These are phyloP conservation scores for Mycogone perniciosa DNA, from an alignment of 2,329 filamentous ascomycete species.

Conservation along the genomic window DNA sequence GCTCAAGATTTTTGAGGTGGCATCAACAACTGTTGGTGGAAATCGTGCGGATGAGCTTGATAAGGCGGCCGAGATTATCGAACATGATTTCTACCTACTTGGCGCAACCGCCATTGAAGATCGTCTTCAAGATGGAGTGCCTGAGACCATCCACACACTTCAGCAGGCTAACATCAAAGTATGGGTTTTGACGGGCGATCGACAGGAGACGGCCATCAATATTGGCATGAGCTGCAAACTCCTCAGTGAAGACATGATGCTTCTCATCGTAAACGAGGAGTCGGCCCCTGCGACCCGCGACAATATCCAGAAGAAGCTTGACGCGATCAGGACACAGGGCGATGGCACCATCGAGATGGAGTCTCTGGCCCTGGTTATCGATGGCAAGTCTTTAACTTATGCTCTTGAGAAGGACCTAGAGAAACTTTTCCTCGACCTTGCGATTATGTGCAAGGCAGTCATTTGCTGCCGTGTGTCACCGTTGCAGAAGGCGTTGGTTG, in stretches of 20 bases:
- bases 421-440: slow-evolving; percentile 86
- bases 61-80: slow-evolving; percentile 93
- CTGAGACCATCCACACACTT: slow-evolving; percentile 94
- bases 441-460: slow-evolving; percentile 96
- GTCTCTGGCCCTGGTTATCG: slow-evolving; percentile 84
- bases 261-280: slow-evolving; percentile 94
- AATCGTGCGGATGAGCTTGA: slow-evolving; percentile 92
- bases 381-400: slow-evolving; percentile 90
- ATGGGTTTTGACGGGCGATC: slow-evolving; percentile 95
- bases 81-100: slow-evolving; percentile 83
- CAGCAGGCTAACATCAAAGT: slow-evolving; percentile 97
- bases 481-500: slow-evolving; percentile 91
- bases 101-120: slow-evolving; percentile 97
- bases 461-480: slow-evolving; percentile 97
- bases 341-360: slow-evolving; percentile 73
- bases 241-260: slow-evolving; percentile 96
- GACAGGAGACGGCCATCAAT: slow-evolving; percentile 98
- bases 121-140: slow-evolving; percentile 91
- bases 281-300: slow-evolving; percentile 69
- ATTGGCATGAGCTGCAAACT: slow-evolving; percentile 99
- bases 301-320: slow-evolving; percentile 88
- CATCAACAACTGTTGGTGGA: slow-evolving; percentile 82
- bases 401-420: slow-evolving; percentile 92
- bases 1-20: slow-evolving; percentile 79
- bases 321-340: slow-evolving; percentile 80